Percentiles rank a stretch among this genome's conserved stretches.
phyloP scores from a whole-genome alignment of 306 rosid genomes.

The Potentilla sterilis region DNA sequence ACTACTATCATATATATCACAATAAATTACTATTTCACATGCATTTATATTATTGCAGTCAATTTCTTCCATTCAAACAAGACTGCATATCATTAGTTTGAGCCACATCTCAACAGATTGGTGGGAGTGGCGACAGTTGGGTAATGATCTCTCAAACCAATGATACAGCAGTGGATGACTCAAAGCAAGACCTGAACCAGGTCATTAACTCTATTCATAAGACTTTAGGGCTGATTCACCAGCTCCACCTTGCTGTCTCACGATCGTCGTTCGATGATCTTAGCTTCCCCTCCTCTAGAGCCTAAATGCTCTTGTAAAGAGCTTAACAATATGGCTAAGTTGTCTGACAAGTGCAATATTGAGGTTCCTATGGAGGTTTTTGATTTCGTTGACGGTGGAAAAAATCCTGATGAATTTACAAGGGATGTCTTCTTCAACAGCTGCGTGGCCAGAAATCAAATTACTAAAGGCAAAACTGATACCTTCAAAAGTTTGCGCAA shows the following conservation, averaged over 20 bases:
- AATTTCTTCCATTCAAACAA: too few relatives aligned
- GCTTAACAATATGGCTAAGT: conserved; percentile 80
- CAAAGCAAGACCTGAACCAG: too few relatives aligned
- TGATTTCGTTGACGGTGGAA: conserved; percentile 87
- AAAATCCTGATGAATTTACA: conserved; percentile 94
- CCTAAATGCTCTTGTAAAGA: conserved; percentile 79
- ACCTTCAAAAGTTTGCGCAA: conserved; percentile 77
- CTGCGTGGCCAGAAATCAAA: conserved; percentile 87
- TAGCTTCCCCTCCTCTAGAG: conserved; percentile 77
- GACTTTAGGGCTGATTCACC: too few relatives aligned
- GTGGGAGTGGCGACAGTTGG: too few relatives aligned
- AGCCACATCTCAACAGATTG: too few relatives aligned
- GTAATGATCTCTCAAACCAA: too few relatives aligned
- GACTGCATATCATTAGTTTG: too few relatives aligned
- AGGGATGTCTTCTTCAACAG: conserved; percentile 82
- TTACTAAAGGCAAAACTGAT: conserved; percentile 85
- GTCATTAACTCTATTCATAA: too few relatives aligned
- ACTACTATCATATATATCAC: too few relatives aligned
- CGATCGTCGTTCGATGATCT: conserved; percentile 66
- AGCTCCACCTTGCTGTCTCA: conserved; percentile 88
- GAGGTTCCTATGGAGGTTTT: conserved; percentile 93
- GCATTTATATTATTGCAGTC: too few relatives aligned
- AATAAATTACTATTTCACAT: too few relatives aligned
- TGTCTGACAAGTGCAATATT: conserved; percentile 84
- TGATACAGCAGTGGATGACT: too few relatives aligned